Evolutionary conservation across 2,329 filamentous ascomycete genomes (phyloP).

Genomic region (Aphanocladium album): DNA sequence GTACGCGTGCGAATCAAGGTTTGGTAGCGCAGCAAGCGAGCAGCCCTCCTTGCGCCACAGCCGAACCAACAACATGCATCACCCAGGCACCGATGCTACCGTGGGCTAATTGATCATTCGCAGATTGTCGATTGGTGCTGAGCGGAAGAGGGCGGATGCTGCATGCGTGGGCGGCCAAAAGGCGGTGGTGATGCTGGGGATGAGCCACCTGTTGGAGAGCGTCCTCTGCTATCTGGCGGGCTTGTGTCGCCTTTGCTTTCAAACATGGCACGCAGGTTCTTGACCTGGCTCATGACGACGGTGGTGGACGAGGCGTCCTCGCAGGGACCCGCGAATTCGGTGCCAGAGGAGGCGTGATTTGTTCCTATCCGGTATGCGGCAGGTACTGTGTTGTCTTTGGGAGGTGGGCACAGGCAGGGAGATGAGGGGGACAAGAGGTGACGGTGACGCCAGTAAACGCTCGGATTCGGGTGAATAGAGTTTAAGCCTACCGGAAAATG

Average conservation of each 20-base stretch:
- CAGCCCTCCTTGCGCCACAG: constrained; percentile 1
- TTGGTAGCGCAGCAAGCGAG: constrained; percentile 6
- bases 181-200: constrained; percentile 23
- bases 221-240: constrained; percentile 59
- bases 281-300: constrained; percentile 60
- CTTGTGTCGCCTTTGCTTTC: constrained; percentile 65
- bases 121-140: neutral
- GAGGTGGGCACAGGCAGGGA: constrained; percentile 1
- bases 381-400: constrained; percentile 6
- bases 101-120: constrained; percentile 1
- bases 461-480: constrained; percentile 8
- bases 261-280: constrained; percentile 74
- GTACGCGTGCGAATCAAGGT: neutral
- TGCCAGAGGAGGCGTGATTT: constrained; percentile 3
- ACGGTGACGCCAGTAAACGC: constrained; percentile 6
- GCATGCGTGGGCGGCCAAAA: neutral
- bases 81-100: constrained; percentile 1
- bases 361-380: constrained; percentile 6
- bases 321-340: constrained; percentile 6
- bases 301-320: constrained; percentile 16
- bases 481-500: constrained; percentile 11
- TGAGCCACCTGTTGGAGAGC: constrained; percentile 53
- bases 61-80: neutral
- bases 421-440: neutral
- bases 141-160: neutral